These are phyloP conservation scores for Microbotryomycetes sp. DNA, from an alignment of 1,284 basidiomycete genomes.

Conservation along the genomic window DNA sequence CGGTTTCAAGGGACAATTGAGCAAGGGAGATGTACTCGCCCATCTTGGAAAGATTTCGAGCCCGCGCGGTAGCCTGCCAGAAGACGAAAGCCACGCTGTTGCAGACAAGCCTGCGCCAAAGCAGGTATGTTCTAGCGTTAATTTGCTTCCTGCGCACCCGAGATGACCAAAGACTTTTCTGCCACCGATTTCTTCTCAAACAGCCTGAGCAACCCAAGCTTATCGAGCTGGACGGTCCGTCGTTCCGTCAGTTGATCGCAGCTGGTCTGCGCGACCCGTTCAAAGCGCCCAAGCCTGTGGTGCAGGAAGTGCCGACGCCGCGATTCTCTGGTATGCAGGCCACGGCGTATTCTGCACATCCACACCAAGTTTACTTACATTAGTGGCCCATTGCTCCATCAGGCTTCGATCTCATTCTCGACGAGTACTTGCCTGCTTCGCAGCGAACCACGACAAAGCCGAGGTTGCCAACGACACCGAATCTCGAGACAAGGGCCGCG, in stretches of 20 bases:
- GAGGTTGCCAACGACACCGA: not conserved
- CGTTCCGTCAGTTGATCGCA: conserved; percentile 19
- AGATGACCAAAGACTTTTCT: not conserved
- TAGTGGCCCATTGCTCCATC: not conserved
- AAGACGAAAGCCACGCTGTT: conserved; percentile 12
- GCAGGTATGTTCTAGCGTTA: not conserved
- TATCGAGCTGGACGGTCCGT: conserved; percentile 21
- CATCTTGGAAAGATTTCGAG: conserved; percentile 37
- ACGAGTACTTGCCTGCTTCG: conserved; percentile 25
- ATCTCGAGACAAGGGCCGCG: not conserved
- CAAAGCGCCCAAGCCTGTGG: not conserved
- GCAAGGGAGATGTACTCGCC: conserved; percentile 45
- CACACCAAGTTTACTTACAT: not conserved
- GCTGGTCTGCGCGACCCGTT: conserved; percentile 8
- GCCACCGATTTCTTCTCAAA: not conserved
- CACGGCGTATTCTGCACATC: not conserved
- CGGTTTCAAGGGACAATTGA: conserved; percentile 42
- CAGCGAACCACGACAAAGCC: conserved; percentile 4
- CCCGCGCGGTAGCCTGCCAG: conserved; percentile 25
- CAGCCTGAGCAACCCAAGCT: not conserved
- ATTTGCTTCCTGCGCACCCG: not conserved
- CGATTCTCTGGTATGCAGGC: not conserved
- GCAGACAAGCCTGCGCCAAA: conserved; percentile 12
- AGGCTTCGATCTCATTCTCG: conserved; percentile 30
- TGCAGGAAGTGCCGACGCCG: not conserved